Percentiles rank a stretch among this genome's conserved stretches.
Evolutionary conservation across 345 rosid genomes (phyloP).

Genomic region (Turnera subulata): DNA sequence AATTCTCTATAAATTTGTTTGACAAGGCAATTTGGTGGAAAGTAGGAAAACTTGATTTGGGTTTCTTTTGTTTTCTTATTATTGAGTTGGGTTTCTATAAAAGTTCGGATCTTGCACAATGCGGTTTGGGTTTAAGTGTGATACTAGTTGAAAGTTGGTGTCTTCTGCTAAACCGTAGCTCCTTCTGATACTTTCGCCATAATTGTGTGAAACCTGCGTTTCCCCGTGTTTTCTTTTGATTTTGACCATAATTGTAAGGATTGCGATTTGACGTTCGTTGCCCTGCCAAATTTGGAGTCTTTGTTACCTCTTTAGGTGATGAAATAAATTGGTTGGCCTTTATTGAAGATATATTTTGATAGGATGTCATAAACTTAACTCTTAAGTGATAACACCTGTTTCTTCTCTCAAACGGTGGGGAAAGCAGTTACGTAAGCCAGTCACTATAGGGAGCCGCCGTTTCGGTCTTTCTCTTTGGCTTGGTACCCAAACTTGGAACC

Average conservation of each 20-base stretch:
- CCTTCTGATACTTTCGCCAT: too few relatives aligned
- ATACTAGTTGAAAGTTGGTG: too few relatives aligned
- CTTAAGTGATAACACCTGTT: slow-evolving; percentile 1
- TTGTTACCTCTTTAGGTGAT: not conserved
- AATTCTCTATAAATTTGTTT: too few relatives aligned
- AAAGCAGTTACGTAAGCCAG: slow-evolving; percentile 9
- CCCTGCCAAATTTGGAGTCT: not conserved
- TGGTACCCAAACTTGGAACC: not conserved
- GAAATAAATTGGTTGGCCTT: not conserved
- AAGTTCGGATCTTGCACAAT: not conserved
- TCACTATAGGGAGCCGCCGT: not conserved
- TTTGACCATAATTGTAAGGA: not conserved
- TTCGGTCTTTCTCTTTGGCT: not conserved
- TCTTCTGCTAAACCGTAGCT: too few relatives aligned
- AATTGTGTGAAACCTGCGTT: not conserved
- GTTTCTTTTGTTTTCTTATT: not conserved
- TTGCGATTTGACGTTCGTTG: not conserved
- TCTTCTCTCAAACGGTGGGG: slow-evolving; percentile 4
- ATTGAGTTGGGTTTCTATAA: not conserved
- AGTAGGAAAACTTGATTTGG: not conserved
- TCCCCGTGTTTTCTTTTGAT: not conserved
- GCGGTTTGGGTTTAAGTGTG: not conserved
- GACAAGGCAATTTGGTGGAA: too few relatives aligned
- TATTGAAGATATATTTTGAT: not conserved
- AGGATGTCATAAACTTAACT: not conserved